phyloP scores from a whole-genome alignment of 768 basidiomycete genomes.

The Termitomyces sp. region DNA sequence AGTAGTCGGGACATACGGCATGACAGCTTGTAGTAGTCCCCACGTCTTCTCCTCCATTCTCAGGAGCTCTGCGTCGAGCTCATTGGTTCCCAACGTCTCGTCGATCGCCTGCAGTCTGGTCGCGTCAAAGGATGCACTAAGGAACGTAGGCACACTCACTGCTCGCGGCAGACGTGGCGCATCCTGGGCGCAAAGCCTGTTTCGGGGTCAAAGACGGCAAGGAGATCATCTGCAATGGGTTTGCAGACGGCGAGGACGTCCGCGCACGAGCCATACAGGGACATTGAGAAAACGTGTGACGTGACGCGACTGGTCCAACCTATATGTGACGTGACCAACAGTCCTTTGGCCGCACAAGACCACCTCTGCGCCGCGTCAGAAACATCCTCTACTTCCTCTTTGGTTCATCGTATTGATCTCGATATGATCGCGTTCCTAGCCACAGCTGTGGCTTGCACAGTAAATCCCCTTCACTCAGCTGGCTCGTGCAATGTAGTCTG shows the following conservation, averaged over 20 bases:
- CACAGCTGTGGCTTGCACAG: not conserved
- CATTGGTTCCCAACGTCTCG: slow-evolving; percentile 27
- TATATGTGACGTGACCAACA: too few relatives aligned
- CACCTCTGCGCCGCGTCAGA: not conserved
- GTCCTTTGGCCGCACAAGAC: too few relatives aligned
- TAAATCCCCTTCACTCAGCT: not conserved
- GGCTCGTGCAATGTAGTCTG: not conserved
- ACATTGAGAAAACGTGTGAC: not conserved
- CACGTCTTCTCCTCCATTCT: slow-evolving; percentile 79
- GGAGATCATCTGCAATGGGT: not conserved
- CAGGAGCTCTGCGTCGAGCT: slow-evolving; percentile 56
- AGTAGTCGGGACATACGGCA: slow-evolving; percentile 49
- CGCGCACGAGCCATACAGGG: not conserved
- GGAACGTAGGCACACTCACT: not conserved
- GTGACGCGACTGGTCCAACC: not conserved
- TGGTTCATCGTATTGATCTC: not conserved
- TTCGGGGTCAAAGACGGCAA: not conserved
- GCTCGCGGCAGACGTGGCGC: not conserved
- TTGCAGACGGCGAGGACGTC: slow-evolving; percentile 5
- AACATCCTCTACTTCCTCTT: not conserved
- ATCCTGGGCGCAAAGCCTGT: slow-evolving; percentile 3
- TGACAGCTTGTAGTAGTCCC: slow-evolving; percentile 71
- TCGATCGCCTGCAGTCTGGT: slow-evolving; percentile 17
- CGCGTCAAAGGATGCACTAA: not conserved
- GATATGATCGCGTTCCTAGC: not conserved